Percentiles rank a stretch among this genome's conserved stretches.
Conservation (phyloP, 2,329 filamentous ascomycete genomes). For the Parastagonospora nodorum region DNA sequence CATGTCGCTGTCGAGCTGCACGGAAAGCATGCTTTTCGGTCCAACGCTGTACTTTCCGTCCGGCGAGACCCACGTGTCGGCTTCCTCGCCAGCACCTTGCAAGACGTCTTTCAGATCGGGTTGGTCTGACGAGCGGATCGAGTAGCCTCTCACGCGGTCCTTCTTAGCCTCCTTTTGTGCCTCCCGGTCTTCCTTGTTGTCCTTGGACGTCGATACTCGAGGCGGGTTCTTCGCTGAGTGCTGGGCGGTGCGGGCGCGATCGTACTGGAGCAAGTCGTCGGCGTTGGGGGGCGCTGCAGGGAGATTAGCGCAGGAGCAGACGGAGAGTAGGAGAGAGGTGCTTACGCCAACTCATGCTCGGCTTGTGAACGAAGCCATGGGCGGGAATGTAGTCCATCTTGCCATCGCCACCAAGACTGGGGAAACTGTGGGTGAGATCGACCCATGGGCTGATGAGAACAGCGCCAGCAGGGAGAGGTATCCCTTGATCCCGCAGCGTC, state of each 20-base stretch:
- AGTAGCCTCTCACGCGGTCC: slow-evolving; percentile 44
- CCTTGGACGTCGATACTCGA: slow-evolving; percentile 9
- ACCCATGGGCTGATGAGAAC: slow-evolving; percentile 95
- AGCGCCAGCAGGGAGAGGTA: slow-evolving; percentile 86
- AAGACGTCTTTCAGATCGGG: slow-evolving; percentile 17
- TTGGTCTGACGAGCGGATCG: slow-evolving; percentile 27
- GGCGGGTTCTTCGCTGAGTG: slow-evolving; percentile 13
- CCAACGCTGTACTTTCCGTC: slow-evolving; percentile 46
- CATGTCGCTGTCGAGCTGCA: slow-evolving; percentile 66
- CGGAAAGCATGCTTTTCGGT: slow-evolving; percentile 56
- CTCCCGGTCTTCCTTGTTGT: slow-evolving; percentile 31
- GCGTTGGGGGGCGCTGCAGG: slow-evolving; percentile 72
- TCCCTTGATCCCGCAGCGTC: slow-evolving; percentile 76
- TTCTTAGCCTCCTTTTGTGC: slow-evolving; percentile 41
- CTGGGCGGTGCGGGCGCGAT: slow-evolving; percentile 21
- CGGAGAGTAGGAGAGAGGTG: not conserved
- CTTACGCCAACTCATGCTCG: slow-evolving; percentile 79
- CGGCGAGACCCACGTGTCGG: slow-evolving; percentile 28
- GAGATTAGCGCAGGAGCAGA: slow-evolving; percentile 3
- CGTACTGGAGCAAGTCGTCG: slow-evolving; percentile 67
- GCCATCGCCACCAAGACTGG: slow-evolving; percentile 76
- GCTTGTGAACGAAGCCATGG: slow-evolving; percentile 87
- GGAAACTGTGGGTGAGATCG: slow-evolving; percentile 93
- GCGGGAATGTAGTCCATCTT: slow-evolving; percentile 86
- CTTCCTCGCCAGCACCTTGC: slow-evolving; percentile 4